Base-by-base conservation (phyloP, 1,139 yeast species). In the Sugiyamaella castrensis region DNA sequence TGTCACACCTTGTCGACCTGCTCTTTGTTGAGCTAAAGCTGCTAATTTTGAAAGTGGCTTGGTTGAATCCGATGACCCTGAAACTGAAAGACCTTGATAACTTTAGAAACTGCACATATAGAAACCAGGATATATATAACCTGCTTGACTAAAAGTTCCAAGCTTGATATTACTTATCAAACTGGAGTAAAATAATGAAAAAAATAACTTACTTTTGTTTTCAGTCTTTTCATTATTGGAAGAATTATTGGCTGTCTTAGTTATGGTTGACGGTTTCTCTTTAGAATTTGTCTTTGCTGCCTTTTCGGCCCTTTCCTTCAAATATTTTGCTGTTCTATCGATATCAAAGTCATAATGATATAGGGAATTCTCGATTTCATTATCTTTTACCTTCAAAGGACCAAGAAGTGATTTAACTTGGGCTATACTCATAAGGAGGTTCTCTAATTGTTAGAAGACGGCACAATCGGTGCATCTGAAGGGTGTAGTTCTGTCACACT, bases 321-420 rank as follows among this genome's bases (percentile, higher is more conserved):
- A 63, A 54, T 81, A 84, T 34, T 67, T 71, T 10, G 81, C 60
- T 0, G 87, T 66, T n/a, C 75, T 73, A 2, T 74, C 79, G 7
- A 81, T 58, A 43, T 80, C 82, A 61, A 79, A 79, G 62, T 82
- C 81, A 59, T 80, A 79, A 57, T 71, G 73, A 73, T 82, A 82
- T 11, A 86, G 70, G 0, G 82, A 71, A 54, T 82, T 85, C 57
- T 81, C 78, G 52, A 85, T 67, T 41, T 76, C 79, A 10, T 70
- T 60, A 27, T 81, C 85, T 6, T 74, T 70, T 46, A 81, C 73
- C 8, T 72, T 73, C n/a, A 66, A 49, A 30, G 77, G 79, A 4
- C 72, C 78, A 27, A 80, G 76, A 37, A 66, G 58, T 40, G 81
- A 75, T 1, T 76, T 79, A 46, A 57, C 62, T 24, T 79, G 79